Conservation (phyloP, 345 rosid genomes). For the Melaleuca quinquenervia region DNA sequence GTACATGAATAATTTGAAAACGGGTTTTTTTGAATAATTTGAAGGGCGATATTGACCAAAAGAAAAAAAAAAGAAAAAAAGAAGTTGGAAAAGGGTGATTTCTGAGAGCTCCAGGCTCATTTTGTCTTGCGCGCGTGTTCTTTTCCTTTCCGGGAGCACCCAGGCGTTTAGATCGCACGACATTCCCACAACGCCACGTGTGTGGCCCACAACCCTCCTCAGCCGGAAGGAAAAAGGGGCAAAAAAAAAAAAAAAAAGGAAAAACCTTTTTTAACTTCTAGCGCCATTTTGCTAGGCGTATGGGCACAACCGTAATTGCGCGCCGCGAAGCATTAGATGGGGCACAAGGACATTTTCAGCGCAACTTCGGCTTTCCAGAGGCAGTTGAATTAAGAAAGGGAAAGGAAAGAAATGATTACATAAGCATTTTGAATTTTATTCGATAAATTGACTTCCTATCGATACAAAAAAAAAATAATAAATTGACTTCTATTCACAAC, state of each 20-base stretch:
- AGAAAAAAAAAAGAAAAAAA: too few relatives aligned
- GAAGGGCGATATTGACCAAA: neutral
- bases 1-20: neutral
- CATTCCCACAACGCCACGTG: constrained; percentile 12
- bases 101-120: neutral
- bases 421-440: neutral
- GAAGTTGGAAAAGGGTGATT: neutral
- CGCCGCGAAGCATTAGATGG: neutral
- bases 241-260: neutral
- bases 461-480: too few relatives aligned
- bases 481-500: neutral
- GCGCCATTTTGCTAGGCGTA: neutral
- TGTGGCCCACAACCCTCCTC: constrained; percentile 5
- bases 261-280: neutral
- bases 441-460: neutral
- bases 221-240: neutral
- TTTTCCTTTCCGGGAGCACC: neutral
- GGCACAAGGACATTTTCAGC: neutral
- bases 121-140: neutral
- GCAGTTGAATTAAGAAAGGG: neutral
- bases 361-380: neutral
- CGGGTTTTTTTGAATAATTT: too few relatives aligned
- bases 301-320: neutral
- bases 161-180: neutral
- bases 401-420: neutral